Conservation (phyloP, 768 basidiomycete species). For the Pisolithus albus region DNA sequence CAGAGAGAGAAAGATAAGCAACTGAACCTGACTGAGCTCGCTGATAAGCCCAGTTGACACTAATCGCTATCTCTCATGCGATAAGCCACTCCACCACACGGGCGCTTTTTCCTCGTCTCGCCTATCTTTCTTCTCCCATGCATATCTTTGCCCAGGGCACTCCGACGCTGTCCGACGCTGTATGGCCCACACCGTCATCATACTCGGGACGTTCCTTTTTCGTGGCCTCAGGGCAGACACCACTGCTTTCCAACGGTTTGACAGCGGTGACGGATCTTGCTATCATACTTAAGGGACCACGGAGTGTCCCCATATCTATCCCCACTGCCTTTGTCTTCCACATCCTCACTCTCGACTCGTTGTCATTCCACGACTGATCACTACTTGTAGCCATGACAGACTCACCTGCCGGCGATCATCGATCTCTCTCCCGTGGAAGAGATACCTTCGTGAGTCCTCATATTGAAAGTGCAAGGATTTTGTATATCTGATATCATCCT, state of each 20-base stretch:
- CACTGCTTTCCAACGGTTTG: neutral
- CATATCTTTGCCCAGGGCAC: too few species aligned
- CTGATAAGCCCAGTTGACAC: too few species aligned
- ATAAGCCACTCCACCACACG: too few species aligned
- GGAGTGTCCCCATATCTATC: neutral
- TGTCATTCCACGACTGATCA: neutral
- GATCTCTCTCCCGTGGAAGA: constrained; percentile 53
- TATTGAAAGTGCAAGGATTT: neutral
- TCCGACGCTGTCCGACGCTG: too few species aligned
- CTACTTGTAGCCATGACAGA: constrained; percentile 18
- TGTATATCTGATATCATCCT: constrained; percentile 2
- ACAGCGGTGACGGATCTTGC: neutral
- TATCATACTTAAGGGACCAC: neutral
- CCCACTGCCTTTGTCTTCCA: neutral
- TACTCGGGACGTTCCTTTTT: neutral
- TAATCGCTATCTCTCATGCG: too few species aligned
- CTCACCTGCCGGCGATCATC: constrained; percentile 23
- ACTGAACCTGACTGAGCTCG: too few species aligned
- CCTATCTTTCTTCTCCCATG: too few species aligned
- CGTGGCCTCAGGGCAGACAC: neutral
- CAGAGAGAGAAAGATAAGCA: too few species aligned
- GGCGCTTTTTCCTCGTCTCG: too few species aligned
- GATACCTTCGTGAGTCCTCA: constrained; percentile 43
- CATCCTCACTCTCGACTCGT: neutral
- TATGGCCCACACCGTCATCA: too few species aligned